Conservation (phyloP, 1,139 yeast species). For the Debaryomyces nepalensis region DNA sequence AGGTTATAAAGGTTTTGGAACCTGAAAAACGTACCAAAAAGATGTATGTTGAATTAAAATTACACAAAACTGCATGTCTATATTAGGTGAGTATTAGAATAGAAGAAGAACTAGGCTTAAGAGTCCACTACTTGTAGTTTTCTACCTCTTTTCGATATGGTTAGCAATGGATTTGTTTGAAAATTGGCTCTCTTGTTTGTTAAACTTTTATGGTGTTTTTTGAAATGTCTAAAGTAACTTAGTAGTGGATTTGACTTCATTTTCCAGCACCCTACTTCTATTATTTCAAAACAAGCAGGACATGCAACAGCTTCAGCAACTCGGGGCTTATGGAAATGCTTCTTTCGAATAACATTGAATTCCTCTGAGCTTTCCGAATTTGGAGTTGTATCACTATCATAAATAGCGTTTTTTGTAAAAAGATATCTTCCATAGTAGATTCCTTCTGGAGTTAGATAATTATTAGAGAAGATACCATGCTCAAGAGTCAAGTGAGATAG, state of each 20-base stretch:
- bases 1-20: too few relatives aligned
- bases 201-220: slow-evolving; percentile 14
- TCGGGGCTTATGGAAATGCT: slow-evolving; percentile 14
- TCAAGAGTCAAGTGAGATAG: slow-evolving; percentile 40
- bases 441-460: slow-evolving; percentile 31
- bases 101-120: background rate
- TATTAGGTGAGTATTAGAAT: background rate
- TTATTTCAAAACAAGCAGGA: slow-evolving; percentile 20
- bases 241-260: slow-evolving; percentile 20
- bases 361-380: slow-evolving; percentile 9
- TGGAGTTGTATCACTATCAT: slow-evolving; percentile 9
- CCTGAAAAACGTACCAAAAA: too few relatives aligned
- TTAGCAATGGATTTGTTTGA: slow-evolving; percentile 10
- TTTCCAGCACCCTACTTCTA: slow-evolving; percentile 22
- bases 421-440: slow-evolving; percentile 18
- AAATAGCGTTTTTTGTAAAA: slow-evolving; percentile 12
- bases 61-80: slow-evolving; percentile 4
- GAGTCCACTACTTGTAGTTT: slow-evolving; percentile 13
- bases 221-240: slow-evolving; percentile 23
- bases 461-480: slow-evolving; percentile 41
- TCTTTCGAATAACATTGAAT: slow-evolving; percentile 1
- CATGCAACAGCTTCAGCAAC: slow-evolving; percentile 19
- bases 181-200: slow-evolving; percentile 11
- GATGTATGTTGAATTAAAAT: background rate
- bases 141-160: slow-evolving; percentile 13